Conservation (phyloP, 768 basidiomycete genomes). For the Pluteus cervinus region DNA sequence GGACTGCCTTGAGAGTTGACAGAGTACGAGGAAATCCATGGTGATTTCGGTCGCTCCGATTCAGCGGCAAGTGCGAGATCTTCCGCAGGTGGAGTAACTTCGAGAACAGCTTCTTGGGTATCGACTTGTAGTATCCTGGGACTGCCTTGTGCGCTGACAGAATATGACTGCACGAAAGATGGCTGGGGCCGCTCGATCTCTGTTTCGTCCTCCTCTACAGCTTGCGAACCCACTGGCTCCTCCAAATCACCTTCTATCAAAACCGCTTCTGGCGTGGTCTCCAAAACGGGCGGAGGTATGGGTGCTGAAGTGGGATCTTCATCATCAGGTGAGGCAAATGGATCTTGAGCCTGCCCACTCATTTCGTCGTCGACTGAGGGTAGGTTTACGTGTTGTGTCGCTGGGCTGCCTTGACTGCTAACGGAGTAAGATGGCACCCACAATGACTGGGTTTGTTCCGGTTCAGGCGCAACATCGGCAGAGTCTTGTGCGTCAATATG, state of each 20-base stretch:
- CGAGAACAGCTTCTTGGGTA: background rate
- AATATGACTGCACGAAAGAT: background rate
- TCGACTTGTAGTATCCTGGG: too few relatives aligned
- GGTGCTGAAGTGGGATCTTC: too few relatives aligned
- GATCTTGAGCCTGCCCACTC: background rate
- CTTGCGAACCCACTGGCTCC: too few relatives aligned
- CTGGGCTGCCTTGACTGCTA: conserved; percentile 16
- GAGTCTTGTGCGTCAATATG: background rate
- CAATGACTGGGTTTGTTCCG: conserved; percentile 4
- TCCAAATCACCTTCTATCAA: too few relatives aligned
- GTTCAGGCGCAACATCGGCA: background rate
- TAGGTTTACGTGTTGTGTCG: background rate
- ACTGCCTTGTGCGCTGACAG: background rate
- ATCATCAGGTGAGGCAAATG: too few relatives aligned
- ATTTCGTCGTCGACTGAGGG: background rate
- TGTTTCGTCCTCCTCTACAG: too few relatives aligned
- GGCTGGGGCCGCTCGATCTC: background rate
- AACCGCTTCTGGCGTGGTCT: too few relatives aligned
- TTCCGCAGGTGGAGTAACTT: background rate
- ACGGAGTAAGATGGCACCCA: conserved; percentile 19
- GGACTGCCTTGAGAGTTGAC: conserved; percentile 19
- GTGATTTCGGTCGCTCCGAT: conserved; percentile 7
- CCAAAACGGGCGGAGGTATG: too few relatives aligned
- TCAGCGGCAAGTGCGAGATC: conserved; percentile 1
- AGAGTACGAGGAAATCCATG: conserved; percentile 15